Base-by-base conservation (phyloP, 2,329 filamentous ascomycete species). In the Fusarium sacchari region DNA sequence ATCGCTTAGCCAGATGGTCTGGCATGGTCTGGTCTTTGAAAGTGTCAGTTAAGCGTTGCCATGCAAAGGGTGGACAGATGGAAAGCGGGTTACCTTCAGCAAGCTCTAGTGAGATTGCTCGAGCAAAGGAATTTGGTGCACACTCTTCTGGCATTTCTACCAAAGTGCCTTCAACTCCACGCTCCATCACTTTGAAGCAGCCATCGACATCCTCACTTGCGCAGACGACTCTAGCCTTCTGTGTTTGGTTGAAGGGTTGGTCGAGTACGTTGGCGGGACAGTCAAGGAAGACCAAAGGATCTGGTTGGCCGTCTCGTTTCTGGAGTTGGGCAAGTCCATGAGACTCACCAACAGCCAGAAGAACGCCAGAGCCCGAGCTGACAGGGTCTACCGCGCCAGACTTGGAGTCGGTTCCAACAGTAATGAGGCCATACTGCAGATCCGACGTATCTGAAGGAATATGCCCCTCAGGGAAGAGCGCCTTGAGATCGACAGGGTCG, bases 141-240 rank as follows among this genome's bases (percentile, higher is more conserved):
- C 55, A 59, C 5, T 40, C 56, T 0, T 68, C 60, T 17, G 64
- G 64, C 68, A 71, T 71, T 44, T 64, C 64, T 3, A 71, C 49
- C n/a, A 68, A 18, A 3, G 68, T 71, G 2, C 64, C 68, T 11
- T 64, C 12, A 2, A 68, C 60, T 13, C 67, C 64, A 18, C 47
- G 46, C 14, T 71, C 64, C 39, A 15, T 60, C 4, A 71, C 14
- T 37, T 18, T 49, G 14, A 42, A 71, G 37, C 67, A 64, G 0
- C 60, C 64, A 22, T 60, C 55, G 1, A 68, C 43, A 9, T 71
- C 55, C 9, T 67, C 8, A 20, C 32, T 56, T 4, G 60, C 7
- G 37, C 67, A 71, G 5, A 43, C 47, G 34, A 71, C 67, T 32
- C 64, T 56, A 11, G 55, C 64, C 12, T 18, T 60, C 20, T 44